Evolutionary conservation across 371 early-diverging fungal genomes (phyloP).

Genomic region (Batkoa obscura): DNA sequence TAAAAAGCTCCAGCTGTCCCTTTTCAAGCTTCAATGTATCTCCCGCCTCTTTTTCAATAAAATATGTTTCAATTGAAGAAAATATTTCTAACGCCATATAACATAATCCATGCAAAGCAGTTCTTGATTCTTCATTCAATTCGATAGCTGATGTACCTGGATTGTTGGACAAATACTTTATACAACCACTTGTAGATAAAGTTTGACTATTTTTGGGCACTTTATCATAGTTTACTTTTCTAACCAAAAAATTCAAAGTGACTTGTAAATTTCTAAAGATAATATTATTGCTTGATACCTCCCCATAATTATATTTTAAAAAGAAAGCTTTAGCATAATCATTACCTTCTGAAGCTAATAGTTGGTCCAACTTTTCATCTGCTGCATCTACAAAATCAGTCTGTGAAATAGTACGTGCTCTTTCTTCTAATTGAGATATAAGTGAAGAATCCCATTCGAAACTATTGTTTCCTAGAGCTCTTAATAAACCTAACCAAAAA

Average conservation of each 20-base stretch:
- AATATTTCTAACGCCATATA: slow-evolving; percentile 1
- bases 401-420: neutral
- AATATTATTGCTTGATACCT: neutral
- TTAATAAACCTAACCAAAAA: slow-evolving; percentile 2
- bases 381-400: neutral
- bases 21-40: neutral
- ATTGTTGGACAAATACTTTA: neutral
- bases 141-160: neutral
- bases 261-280: neutral
- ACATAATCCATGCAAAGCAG: neutral
- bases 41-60: neutral
- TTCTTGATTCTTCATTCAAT: neutral
- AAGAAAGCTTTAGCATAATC: neutral
- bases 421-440: neutral
- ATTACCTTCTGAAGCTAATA: neutral
- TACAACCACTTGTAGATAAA: neutral
- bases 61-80: neutral
- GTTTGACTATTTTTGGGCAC: neutral
- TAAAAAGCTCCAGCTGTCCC: neutral
- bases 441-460: neutral
- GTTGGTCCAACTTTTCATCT: neutral
- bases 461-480: neutral
- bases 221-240: neutral
- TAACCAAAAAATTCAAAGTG: slow-evolving; percentile 1
- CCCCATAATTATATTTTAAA: neutral